A percentile compares a stretch with the other conserved stretches of the same genome.
Conservation (phyloP, 2,329 filamentous ascomycete species). For the Fusarium sp. region DNA sequence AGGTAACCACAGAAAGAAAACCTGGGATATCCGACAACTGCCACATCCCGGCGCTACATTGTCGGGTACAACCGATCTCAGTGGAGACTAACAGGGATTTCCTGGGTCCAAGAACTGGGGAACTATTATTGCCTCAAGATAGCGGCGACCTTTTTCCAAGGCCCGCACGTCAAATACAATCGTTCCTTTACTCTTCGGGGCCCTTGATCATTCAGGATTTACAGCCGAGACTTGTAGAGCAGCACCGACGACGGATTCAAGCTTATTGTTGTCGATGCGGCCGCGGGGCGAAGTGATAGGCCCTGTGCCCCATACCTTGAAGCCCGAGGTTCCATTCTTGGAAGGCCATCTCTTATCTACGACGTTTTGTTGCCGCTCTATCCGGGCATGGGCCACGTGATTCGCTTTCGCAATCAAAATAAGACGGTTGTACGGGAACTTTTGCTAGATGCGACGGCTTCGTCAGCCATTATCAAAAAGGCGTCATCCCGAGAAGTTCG, state of each 20-base stretch:
- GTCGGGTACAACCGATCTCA: not conserved
- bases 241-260: conserved; percentile 13
- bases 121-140: not conserved
- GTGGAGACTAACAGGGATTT: not conserved
- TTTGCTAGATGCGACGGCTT: conserved; percentile 17
- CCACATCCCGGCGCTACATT: not conserved
- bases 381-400: conserved; percentile 21
- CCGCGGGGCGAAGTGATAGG: not conserved
- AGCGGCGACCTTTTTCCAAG: conserved; percentile 6
- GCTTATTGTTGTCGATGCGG: conserved; percentile 18
- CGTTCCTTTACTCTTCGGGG: not conserved
- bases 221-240: conserved; percentile 5
- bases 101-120: not conserved
- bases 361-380: conserved; percentile 19
- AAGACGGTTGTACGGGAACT: conserved; percentile 16
- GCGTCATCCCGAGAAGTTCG: not conserved
- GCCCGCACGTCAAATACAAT: not conserved
- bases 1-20: not conserved
- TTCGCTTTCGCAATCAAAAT: conserved; percentile 2
- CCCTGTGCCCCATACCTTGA: not conserved
- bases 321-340: not conserved
- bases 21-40: not conserved
- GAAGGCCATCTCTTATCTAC: conserved; percentile 17
- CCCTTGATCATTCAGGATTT: conserved; percentile 2
- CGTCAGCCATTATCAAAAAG: conserved; percentile 21